A percentile compares a stretch with the other conserved stretches of the same genome.
phyloP scores from a whole-genome alignment of 129 eudicot genomes.

The Escallonia herrerae region DNA sequence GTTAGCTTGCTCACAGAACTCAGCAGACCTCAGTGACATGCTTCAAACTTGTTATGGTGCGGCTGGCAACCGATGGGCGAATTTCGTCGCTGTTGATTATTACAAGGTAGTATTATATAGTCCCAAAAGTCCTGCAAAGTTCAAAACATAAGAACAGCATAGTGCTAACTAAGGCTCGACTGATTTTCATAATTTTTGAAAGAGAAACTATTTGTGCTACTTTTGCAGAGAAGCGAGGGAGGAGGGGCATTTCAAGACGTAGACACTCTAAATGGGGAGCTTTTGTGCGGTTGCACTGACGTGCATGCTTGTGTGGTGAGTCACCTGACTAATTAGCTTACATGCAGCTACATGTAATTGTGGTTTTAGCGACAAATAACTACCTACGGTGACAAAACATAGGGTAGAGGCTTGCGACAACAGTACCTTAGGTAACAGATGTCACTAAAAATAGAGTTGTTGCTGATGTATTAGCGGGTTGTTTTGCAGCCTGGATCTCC shows the following conservation, averaged over 20 bases:
- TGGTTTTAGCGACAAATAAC: too few species aligned
- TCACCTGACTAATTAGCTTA: neutral
- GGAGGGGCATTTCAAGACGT: conserved; percentile 71
- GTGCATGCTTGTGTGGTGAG: conserved; percentile 63
- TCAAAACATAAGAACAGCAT: too few species aligned
- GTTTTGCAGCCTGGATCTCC: too few species aligned
- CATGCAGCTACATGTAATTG: too few species aligned
- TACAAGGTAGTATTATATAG: conserved; percentile 49
- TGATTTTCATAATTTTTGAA: neutral
- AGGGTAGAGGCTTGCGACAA: too few species aligned
- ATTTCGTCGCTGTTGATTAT: conserved; percentile 74
- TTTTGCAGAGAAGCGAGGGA: conserved; percentile 72
- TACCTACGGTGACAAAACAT: too few species aligned
- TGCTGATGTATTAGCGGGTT: too few species aligned
- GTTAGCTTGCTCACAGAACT: conserved; percentile 67
- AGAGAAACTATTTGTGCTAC: neutral
- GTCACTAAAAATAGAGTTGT: too few species aligned
- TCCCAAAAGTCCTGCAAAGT: too few species aligned
- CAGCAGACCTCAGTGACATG: conserved; percentile 42
- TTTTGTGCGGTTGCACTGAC: conserved; percentile 55
- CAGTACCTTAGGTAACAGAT: too few species aligned
- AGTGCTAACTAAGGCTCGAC: too few species aligned
- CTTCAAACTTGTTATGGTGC: conserved; percentile 56
- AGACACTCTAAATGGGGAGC: conserved; percentile 64
- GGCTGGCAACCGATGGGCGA: conserved; percentile 80